Conservation (phyloP, 176 grass and related monocot genomes). For the Areca catechu region DNA sequence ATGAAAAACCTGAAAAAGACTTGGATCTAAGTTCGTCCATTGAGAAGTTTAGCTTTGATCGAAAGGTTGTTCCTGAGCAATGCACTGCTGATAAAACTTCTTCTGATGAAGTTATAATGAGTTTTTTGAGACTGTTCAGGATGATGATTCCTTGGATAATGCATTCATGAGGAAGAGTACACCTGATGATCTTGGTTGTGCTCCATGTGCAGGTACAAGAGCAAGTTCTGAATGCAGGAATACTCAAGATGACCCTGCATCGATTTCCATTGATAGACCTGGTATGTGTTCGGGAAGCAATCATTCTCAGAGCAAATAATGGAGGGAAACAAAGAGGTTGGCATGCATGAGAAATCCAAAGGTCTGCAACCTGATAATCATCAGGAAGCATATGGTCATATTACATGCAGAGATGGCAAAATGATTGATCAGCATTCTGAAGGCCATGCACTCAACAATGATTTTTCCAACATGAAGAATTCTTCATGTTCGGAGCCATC, state of each 20-base stretch:
- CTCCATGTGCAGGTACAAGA: background rate
- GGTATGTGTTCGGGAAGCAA: slow-evolving; percentile 19
- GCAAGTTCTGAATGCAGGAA: background rate
- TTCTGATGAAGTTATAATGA: slow-evolving; percentile 30
- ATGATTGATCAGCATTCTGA: slow-evolving; percentile 9
- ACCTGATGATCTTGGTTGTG: background rate
- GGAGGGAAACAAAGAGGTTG: slow-evolving; percentile 26
- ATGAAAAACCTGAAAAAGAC: slow-evolving; percentile 24
- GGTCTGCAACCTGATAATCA: slow-evolving; percentile 29
- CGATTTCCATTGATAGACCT: slow-evolving; percentile 2
- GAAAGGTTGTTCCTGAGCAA: slow-evolving; percentile 28
- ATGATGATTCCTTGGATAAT: slow-evolving; percentile 33
- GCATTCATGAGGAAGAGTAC: slow-evolving; percentile 8
- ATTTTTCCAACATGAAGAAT: slow-evolving; percentile 21
- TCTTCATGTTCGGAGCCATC: slow-evolving; percentile 18
- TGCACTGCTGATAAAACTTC: slow-evolving; percentile 24
- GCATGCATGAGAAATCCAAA: slow-evolving; percentile 23
- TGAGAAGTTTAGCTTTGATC: slow-evolving; percentile 12
- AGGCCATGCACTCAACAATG: slow-evolving; percentile 21
- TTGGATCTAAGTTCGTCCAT: slow-evolving; percentile 20
- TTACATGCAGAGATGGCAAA: slow-evolving; percentile 19
- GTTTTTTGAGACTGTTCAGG: slow-evolving; percentile 35
- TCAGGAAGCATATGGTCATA: slow-evolving; percentile 12
- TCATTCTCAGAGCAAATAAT: slow-evolving; percentile 31
- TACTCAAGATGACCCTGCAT: slow-evolving; percentile 12